Base-by-base conservation (phyloP, 2,329 filamentous ascomycete genomes). In the Raffaelea deltoideospora region DNA sequence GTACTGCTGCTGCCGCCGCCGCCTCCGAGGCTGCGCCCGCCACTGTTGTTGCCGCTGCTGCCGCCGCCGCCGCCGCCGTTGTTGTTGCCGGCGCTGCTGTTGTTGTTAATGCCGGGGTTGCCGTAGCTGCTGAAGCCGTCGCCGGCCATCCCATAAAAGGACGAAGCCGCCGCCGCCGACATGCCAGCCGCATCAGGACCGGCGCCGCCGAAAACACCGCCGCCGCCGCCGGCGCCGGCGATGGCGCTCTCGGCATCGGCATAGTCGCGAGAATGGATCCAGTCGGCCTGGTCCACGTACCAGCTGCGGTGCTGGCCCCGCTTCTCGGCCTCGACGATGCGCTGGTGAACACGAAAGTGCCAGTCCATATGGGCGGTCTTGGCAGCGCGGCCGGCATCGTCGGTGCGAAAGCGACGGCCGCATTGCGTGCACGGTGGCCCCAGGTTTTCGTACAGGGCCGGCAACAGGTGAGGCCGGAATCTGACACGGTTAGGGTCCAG, bases 281-380 rank as follows among this genome's bases (percentile, higher is more conserved):
- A 98, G 53, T 95, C 87, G 60, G 78, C 68, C 60, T 93, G 83
- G 50, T 92, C 84, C 34, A 94, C 77, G 53, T 94, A 95, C 85
- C 86, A 96, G 56, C 85, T 92, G 24, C 90, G 78, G 51, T 92
- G 87, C 48, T 92, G 82, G 23, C 83, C 86, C 42, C 84, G 73
- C 53, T 84, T 88, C 50, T 84, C 77, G 13, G 82, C 79, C 47
- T 96, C 88, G 3, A 77, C 76, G 58, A 92, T 84, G 32, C 86
- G 79, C 50, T 87, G 81, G 51, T 95, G 88, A 19, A 88, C 87
- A 39, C 80, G 78, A 61, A 98, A 98, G 57, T 98, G 90, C 90
- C 90, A 98, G 58, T 98, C 90, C 65, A 98, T 78, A 53, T 98
- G 90, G 3, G 79, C 76, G 19, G 79, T 83, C 61, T 96, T 96